These are phyloP conservation scores for Rhizophora mangle DNA, from an alignment of 345 rosid species.

Conservation along the genomic window DNA sequence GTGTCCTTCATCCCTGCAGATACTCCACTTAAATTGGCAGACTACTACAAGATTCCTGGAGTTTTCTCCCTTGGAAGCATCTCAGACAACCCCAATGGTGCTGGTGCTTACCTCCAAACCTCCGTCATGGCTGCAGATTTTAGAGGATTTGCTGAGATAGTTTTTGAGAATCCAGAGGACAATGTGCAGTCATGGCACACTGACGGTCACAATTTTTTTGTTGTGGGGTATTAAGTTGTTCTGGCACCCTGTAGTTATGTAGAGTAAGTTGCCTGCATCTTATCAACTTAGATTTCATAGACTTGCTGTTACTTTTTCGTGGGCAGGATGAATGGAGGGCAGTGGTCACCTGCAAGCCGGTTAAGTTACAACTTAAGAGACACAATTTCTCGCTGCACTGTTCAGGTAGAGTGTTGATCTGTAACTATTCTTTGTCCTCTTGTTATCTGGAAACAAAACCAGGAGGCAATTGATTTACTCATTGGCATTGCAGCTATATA, in stretches of 20 bases:
- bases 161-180: conserved; percentile 31
- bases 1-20: conserved; percentile 26
- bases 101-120: conserved; percentile 27
- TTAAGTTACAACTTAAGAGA: conserved; percentile 26
- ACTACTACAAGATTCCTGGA: conserved; percentile 31
- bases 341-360: conserved; percentile 31
- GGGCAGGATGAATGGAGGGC: conserved; percentile 38
- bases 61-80: conserved; percentile 35
- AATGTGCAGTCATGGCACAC: conserved; percentile 28
- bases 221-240: conserved; percentile 23
- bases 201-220: conserved; percentile 30
- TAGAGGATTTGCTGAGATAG: conserved; percentile 28
- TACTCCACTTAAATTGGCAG: conserved; percentile 35
- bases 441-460: neutral
- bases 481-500: no score
- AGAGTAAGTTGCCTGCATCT: neutral
- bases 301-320: neutral
- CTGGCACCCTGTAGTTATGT: neutral
- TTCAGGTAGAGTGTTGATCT: conserved; percentile 20
- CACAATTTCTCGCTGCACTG: conserved; percentile 32
- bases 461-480: neutral
- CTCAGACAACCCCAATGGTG: conserved; percentile 22
- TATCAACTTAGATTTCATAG: neutral
- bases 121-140: conserved; percentile 33
- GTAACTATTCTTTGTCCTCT: neutral